Evolutionary conservation across 2,329 filamentous ascomycete species (phyloP), one percentile per base, ranked within the genome.

Genomic region (Fusarium sublunatum): DNA sequence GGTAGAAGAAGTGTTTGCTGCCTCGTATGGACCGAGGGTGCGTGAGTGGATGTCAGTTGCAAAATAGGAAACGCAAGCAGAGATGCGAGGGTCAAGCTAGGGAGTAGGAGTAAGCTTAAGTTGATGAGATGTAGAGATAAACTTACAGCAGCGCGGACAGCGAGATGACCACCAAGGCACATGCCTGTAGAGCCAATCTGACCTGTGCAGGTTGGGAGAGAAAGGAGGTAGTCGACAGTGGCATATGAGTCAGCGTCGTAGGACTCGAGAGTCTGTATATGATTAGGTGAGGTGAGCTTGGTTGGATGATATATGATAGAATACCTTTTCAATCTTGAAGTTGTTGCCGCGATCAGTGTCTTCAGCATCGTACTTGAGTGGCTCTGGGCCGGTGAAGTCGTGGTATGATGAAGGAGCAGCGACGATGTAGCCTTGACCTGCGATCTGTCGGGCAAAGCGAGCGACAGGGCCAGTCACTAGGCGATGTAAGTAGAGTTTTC

Each of bases 111-210:
- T 40, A 28, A 63, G 58, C n/a, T 31, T 31, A 31, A 22, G n/a
- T 32, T 12, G 24, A 38, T 13, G 19, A 28, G 4, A 9, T n/a
- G 8, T 34, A 13, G 32, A 24, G 19, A 39, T 12, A 11, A 10
- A 74, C 81, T 56, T 79, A 86, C 83, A 61, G 79, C 79, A 39
- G 84, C 83, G 50, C 76, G 91, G 44, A 87, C 76, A 51, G 87
- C 91, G 15, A 97, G 85, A 74, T 97, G 94, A 2, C 94, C 93
- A 48, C 94, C 94, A 2, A 97, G 86, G 76, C 93, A 97, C 93
- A 97, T 97, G 59, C 92, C 92, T 11, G 91, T 93, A 5, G 89
- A 82, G 41, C 91, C 91, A 67, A 97, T 86, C 32, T 86, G 84
- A 45, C 93, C 93, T 60, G 88, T 96, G 77, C 93, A 92, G n/a